Conservation (phyloP, 2,329 filamentous ascomycete genomes). For the Trichoderma breve region DNA sequence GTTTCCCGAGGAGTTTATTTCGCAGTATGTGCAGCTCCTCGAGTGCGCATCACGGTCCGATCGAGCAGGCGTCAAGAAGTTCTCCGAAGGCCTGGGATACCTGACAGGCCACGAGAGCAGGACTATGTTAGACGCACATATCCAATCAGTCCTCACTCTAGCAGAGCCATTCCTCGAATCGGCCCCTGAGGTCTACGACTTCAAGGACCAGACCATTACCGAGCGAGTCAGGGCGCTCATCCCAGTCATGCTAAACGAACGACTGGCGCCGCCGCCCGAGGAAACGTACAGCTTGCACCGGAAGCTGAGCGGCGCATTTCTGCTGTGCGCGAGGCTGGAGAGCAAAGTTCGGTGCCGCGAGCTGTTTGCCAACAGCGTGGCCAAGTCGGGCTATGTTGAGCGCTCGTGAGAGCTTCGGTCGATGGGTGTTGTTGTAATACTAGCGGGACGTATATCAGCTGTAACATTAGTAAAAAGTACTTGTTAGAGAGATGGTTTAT, state of each 20-base stretch:
- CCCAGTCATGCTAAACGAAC: slow-evolving; percentile 87
- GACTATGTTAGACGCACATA: slow-evolving; percentile 85
- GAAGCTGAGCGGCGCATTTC: slow-evolving; percentile 91
- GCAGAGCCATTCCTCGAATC: slow-evolving; percentile 82
- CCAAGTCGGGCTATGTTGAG: slow-evolving; percentile 34
- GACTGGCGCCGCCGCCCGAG: slow-evolving; percentile 87
- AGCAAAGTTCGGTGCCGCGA: slow-evolving; percentile 78
- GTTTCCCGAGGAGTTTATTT: slow-evolving; percentile 76
- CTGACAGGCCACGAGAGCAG: slow-evolving; percentile 85
- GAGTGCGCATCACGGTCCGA: slow-evolving; percentile 75
- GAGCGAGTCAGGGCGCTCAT: slow-evolving; percentile 86
- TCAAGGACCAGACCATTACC: slow-evolving; percentile 91
- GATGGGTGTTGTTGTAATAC: not conserved
- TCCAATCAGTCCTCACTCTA: slow-evolving; percentile 82
- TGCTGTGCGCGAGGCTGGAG: slow-evolving; percentile 83
- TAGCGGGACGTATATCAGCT: not conserved
- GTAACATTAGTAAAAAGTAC: not conserved
- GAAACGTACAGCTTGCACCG: slow-evolving; percentile 96
- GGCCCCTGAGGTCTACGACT: slow-evolving; percentile 85
- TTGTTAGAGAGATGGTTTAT: not conserved
- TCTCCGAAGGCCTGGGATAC: slow-evolving; percentile 81
- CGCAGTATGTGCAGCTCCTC: slow-evolving; percentile 75
- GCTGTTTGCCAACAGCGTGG: slow-evolving; percentile 65
- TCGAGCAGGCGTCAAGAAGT: slow-evolving; percentile 57
- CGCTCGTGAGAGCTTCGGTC: not conserved